Evolutionary conservation across 805 yeast species (phyloP).

Genomic region (Starmerella vaccinii): DNA sequence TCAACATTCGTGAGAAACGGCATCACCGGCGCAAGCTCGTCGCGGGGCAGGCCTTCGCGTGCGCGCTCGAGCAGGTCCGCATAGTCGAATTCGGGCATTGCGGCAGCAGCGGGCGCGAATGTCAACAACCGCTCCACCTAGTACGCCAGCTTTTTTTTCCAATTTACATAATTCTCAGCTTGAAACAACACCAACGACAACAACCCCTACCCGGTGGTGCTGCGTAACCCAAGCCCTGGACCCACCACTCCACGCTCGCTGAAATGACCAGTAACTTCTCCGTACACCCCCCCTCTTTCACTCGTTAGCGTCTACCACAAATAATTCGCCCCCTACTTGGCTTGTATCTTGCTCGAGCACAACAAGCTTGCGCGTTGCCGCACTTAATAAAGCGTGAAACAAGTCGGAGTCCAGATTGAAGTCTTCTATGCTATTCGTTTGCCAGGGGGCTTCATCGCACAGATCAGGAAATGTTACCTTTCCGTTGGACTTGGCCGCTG

Average conservation of each 20-base stretch:
- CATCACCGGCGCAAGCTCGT: slow-evolving; percentile 8
- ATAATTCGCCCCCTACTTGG: not conserved
- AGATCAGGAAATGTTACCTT: not conserved
- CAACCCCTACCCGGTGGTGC: too few species aligned
- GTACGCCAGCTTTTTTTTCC: not conserved
- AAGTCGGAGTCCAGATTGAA: not conserved
- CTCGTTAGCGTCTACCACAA: too few species aligned
- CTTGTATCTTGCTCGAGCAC: not conserved
- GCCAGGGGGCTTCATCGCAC: not conserved
- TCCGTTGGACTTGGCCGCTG: not conserved
- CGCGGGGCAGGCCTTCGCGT: slow-evolving; percentile 8
- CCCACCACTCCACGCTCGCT: too few species aligned
- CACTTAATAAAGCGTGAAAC: not conserved
- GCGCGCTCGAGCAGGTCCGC: slow-evolving; percentile 10
- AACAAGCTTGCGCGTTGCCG: not conserved
- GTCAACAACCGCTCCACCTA: not conserved
- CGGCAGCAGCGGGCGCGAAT: not conserved
- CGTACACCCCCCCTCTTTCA: too few species aligned
- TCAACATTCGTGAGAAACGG: slow-evolving; percentile 4
- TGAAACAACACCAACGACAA: too few species aligned
- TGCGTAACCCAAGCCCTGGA: not conserved
- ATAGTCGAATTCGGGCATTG: slow-evolving; percentile 6
- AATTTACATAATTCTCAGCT: not conserved
- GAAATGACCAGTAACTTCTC: too few species aligned
- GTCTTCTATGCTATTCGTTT: not conserved